Base-by-base conservation (phyloP, 768 basidiomycete genomes). In the Rubroboletus pulcherrimus region DNA sequence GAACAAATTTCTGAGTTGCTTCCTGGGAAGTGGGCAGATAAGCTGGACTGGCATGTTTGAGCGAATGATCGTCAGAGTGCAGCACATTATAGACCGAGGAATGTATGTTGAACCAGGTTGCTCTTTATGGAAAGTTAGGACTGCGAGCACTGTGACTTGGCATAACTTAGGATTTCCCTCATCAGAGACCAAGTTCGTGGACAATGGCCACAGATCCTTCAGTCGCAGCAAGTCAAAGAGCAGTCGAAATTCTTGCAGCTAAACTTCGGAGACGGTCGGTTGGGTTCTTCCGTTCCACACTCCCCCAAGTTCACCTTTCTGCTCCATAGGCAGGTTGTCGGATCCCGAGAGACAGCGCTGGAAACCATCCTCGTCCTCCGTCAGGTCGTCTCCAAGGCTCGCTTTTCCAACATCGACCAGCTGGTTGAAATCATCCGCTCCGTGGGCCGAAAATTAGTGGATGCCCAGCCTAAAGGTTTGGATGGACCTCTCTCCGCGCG, bases 401-500 rank as follows among this genome's bases (percentile, higher is more conserved):
- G 84, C 46, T 97, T 97, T 64, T 83, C 83, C 24, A 91, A 88
- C 62, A 87, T 98, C 63, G 88, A 92, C 41, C 90, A 95, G 59
- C 78, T 98, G 2, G 81, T 93, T 4, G 78, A 79, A 45, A 82
- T 91, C 54, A 87, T 99, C 59, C 85, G 89, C 51, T 75, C 75
- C 46, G 88, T 93, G 10, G 97, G 96, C 4, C 78, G 83, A 60
- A 83, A 82, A 61, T 72, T 99, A 40, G 86, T 90, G 8, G 91
- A 93, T 19, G 93, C 96, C 9, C 94, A 98, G 67, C 93, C 95
- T 12, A 97, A 96, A 84, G 96, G 96, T 94, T 55, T 52, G 63
- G 59, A 59, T 45, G 35, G 50, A 43, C 55, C 46, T 31, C 51
- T 31, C 49, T 39, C 33, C 24, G 46, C 60, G 29, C 47, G 53